Evolutionary conservation across 306 rosid species (phyloP).

Genomic region (Canavalia ensiformis): DNA sequence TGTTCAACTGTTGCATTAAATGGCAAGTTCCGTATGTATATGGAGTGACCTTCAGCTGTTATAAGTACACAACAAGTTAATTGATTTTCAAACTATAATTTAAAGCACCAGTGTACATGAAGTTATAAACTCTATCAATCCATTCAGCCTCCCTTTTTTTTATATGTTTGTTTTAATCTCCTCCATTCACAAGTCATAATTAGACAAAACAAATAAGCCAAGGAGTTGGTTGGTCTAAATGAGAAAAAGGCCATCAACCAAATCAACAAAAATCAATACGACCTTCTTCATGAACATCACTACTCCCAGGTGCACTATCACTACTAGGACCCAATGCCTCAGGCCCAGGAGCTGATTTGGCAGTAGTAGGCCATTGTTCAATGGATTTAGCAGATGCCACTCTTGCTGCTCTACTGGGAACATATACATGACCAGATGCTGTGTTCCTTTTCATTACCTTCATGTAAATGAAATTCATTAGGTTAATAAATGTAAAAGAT

Average conservation of each 20-base stretch:
- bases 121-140: conserved; percentile 36
- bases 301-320: conserved; percentile 71
- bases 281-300: conserved; percentile 88
- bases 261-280: conserved; percentile 41
- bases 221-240: conserved; percentile 28
- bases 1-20: conserved; percentile 88
- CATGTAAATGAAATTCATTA: conserved; percentile 53
- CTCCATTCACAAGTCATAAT: conserved; percentile 25
- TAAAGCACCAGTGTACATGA: conserved; percentile 27
- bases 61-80: conserved; percentile 40
- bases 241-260: conserved; percentile 17
- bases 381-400: conserved; percentile 62
- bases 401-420: conserved; percentile 61
- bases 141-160: conserved; percentile 21
- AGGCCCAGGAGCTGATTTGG: conserved; percentile 62
- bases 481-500: conserved; percentile 40
- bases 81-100: conserved; percentile 46
- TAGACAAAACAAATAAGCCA: conserved; percentile 37
- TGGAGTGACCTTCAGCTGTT: conserved; percentile 91
- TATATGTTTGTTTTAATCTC: conserved; percentile 30
- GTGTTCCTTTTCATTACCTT: conserved; percentile 74
- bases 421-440: conserved; percentile 60
- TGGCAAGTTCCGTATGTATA: conserved; percentile 90
- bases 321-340: conserved; percentile 67
- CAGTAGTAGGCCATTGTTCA: conserved; percentile 56